A percentile compares a stretch with the other conserved stretches of the same genome.
Conservation (phyloP, 1,284 basidiomycete genomes). For the Hymenochaete sp. region DNA sequence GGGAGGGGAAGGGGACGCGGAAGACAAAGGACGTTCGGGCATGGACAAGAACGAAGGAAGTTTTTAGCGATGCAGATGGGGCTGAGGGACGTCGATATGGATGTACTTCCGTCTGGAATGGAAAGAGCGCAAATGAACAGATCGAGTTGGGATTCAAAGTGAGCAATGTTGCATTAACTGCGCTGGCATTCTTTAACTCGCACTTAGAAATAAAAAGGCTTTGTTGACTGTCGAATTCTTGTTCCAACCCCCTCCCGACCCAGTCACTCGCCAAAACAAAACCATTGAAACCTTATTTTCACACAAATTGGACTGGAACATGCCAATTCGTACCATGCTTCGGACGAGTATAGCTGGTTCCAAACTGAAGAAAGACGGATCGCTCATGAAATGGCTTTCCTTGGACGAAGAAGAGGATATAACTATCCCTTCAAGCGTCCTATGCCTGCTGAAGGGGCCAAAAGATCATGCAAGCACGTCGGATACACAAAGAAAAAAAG, state of each 20-base stretch:
- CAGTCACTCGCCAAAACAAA: conserved; percentile 32
- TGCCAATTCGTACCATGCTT: conserved; percentile 42
- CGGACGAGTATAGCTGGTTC: conserved; percentile 37
- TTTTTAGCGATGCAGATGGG: conserved; percentile 59
- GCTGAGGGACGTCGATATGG: conserved; percentile 59
- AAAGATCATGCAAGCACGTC: conserved; percentile 30
- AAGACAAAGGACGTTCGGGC: conserved; percentile 16
- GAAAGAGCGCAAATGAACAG: conserved; percentile 66
- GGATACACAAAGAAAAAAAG: conserved; percentile 18
- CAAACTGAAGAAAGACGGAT: conserved; percentile 30
- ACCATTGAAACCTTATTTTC: conserved; percentile 42
- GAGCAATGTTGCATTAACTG: too few relatives aligned
- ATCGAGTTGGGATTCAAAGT: conserved; percentile 77
- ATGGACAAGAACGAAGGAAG: conserved; percentile 45
- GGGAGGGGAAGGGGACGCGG: conserved; percentile 14
- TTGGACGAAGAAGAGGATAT: conserved; percentile 34
- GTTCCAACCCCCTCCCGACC: conserved; percentile 44
- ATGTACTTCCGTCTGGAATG: conserved; percentile 78
- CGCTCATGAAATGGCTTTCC: conserved; percentile 43
- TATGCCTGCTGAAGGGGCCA: conserved; percentile 48
- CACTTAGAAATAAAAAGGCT: conserved; percentile 51
- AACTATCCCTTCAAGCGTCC: conserved; percentile 37
- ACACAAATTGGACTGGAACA: conserved; percentile 49
- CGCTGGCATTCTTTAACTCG: conserved; percentile 12
- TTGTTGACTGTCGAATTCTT: conserved; percentile 66